These are phyloP conservation scores for Nakazawaea ambrosiae DNA, from an alignment of 805 yeast genomes.

Conservation along the genomic window DNA sequence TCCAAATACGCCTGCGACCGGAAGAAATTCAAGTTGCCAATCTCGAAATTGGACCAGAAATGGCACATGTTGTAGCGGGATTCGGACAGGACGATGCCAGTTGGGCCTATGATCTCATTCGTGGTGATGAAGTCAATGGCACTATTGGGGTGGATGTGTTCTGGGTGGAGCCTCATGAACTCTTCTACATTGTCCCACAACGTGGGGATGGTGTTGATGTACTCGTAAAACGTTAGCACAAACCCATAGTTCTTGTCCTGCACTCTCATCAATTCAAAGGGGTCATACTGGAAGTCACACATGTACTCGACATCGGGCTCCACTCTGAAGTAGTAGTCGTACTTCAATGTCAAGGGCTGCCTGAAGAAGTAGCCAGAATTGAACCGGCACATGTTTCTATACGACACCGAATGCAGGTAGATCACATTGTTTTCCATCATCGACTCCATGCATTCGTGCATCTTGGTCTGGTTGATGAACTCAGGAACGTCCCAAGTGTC, in stretches of 20 bases:
- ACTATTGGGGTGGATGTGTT: slow-evolving; percentile 58
- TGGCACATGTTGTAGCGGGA: slow-evolving; percentile 72
- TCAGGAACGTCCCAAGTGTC: slow-evolving; percentile 77
- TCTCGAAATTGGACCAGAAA: slow-evolving; percentile 84
- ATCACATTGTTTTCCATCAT: slow-evolving; percentile 42
- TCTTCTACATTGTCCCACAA: slow-evolving; percentile 73
- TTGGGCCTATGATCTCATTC: slow-evolving; percentile 37
- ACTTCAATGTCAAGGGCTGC: slow-evolving; percentile 61
- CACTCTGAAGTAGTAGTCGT: slow-evolving; percentile 91
- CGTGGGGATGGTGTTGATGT: slow-evolving; percentile 78
- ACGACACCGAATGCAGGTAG: slow-evolving; percentile 60
- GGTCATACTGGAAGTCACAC: slow-evolving; percentile 86
- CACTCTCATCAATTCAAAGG: slow-evolving; percentile 73
- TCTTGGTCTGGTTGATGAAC: slow-evolving; percentile 54
- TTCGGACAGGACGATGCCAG: slow-evolving; percentile 35
- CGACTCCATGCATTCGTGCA: slow-evolving; percentile 38
- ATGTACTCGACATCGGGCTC: slow-evolving; percentile 87
- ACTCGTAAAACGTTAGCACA: slow-evolving; percentile 78
- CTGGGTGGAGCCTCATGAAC: slow-evolving; percentile 49
- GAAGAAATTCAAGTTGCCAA: slow-evolving; percentile 66
- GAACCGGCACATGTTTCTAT: slow-evolving; percentile 93
- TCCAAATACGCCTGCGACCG: slow-evolving; percentile 54
- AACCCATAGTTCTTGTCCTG: slow-evolving; percentile 80
- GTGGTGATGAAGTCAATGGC: slow-evolving; percentile 52
- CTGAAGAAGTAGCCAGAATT: slow-evolving; percentile 88